Evolutionary conservation across 805 yeast species (phyloP).

Genomic region (Pichia phayaonensis): DNA sequence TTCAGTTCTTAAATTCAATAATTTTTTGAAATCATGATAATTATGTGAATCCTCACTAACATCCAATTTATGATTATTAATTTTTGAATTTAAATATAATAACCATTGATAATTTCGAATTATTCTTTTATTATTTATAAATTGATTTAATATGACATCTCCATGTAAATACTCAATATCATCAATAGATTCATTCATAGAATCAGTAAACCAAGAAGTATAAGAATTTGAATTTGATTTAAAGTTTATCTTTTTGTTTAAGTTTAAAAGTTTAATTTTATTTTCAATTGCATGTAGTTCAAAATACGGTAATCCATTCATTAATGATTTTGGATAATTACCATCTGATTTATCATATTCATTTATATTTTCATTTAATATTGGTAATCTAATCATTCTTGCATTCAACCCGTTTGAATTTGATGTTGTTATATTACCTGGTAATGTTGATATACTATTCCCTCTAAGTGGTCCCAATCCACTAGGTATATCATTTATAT

Average conservation of each 20-base stretch:
- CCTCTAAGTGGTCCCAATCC: constrained; percentile 16
- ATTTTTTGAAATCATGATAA: neutral
- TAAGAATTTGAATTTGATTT: constrained; percentile 18
- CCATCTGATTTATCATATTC: constrained; percentile 1
- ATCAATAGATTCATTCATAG: constrained; percentile 30
- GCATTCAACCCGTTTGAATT: constrained; percentile 22
- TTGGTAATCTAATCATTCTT: constrained; percentile 24
- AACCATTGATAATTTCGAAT: constrained; percentile 41
- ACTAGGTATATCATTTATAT: neutral
- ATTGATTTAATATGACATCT: constrained; percentile 37
- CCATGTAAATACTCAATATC: constrained; percentile 46
- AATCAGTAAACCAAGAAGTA: constrained; percentile 24
- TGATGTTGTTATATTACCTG: constrained; percentile 17
- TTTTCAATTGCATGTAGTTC: constrained; percentile 22
- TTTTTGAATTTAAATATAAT: constrained; percentile 38
- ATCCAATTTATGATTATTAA: constrained; percentile 5
- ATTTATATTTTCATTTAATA: constrained; percentile 9
- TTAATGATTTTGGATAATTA: constrained; percentile 16
- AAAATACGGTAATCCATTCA: constrained; percentile 39
- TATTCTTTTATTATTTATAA: constrained; percentile 35
- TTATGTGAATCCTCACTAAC: neutral
- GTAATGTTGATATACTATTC: constrained; percentile 18
- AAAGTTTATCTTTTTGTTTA: constrained; percentile 21
- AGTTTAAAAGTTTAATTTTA: constrained; percentile 18
- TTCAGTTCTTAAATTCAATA: neutral